Conservation (phyloP, 2,329 filamentous ascomycete genomes). For the Tolypocladium endophyticum region DNA sequence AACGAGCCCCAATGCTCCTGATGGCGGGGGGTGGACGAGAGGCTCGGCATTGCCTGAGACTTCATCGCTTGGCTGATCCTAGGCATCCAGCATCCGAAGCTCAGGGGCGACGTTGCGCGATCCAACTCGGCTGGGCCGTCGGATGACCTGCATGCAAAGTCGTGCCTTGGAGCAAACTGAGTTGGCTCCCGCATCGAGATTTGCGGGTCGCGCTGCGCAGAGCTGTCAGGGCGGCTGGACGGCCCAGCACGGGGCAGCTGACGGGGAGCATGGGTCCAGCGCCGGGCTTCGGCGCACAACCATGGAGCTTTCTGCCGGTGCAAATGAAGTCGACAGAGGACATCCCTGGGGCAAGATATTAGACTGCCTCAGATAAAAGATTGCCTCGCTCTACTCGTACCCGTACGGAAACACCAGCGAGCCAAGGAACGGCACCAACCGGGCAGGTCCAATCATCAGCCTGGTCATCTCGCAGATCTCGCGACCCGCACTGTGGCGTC, state of each 20-base stretch:
- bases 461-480: background rate
- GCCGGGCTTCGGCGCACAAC: background rate
- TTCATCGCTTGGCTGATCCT: background rate
- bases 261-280: background rate
- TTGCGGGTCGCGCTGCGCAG: background rate
- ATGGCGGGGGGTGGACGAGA: background rate
- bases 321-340: background rate
- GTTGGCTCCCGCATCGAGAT: background rate
- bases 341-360: background rate
- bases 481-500: background rate
- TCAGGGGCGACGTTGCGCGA: background rate
- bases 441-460: background rate
- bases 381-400: background rate
- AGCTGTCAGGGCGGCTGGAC: background rate
- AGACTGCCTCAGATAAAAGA: background rate
- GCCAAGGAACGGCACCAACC: background rate
- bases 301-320: background rate
- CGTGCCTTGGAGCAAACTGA: background rate
- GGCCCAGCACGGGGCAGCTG: background rate
- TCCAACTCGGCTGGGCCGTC: background rate
- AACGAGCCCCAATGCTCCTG: background rate
- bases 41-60: background rate
- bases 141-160: background rate
- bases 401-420: background rate
- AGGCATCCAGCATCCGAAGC: background rate